Conservation (phyloP, 306 rosid genomes). For the Castanea crenata region DNA sequence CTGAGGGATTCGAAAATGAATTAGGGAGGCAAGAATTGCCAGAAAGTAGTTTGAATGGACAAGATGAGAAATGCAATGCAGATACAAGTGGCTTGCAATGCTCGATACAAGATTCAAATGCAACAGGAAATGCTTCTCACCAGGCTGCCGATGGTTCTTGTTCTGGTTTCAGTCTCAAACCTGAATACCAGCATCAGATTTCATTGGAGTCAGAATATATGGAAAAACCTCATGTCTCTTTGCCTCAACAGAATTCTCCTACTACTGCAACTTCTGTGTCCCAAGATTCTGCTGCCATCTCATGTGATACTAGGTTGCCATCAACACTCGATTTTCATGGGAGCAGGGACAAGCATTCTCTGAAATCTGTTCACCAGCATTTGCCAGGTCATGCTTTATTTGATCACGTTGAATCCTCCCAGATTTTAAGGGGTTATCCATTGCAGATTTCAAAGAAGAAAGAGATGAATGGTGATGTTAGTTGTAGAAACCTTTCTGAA, state of each 20-base stretch:
- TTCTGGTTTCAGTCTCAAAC: slow-evolving; percentile 44
- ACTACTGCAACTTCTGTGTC: slow-evolving; percentile 35
- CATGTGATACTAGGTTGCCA: slow-evolving; percentile 44
- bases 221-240: slow-evolving; percentile 33
- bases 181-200: slow-evolving; percentile 32
- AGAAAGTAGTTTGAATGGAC: slow-evolving; percentile 22
- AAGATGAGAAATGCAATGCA: slow-evolving; percentile 28
- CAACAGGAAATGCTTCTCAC: slow-evolving; percentile 37
- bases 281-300: slow-evolving; percentile 32
- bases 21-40: slow-evolving; percentile 27
- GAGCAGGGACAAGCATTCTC: slow-evolving; percentile 28
- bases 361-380: slow-evolving; percentile 31
- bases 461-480: slow-evolving; percentile 48
- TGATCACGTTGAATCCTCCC: slow-evolving; percentile 34
- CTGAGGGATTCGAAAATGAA: slow-evolving; percentile 34
- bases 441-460: slow-evolving; percentile 37
- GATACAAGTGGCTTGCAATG: slow-evolving; percentile 36
- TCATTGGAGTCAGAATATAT: slow-evolving; percentile 31
- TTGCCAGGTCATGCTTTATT: slow-evolving; percentile 24
- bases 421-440: slow-evolving; percentile 53
- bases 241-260: slow-evolving; percentile 32
- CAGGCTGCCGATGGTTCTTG: slow-evolving; percentile 43
- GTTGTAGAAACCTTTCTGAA: slow-evolving; percentile 35
- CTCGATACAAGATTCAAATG: slow-evolving; percentile 41
- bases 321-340: slow-evolving; percentile 46